Percentiles rank a stretch among this genome's conserved stretches.
Evolutionary conservation across 495 filamentous ascomycete species (phyloP).

Genomic region (Hypoxylon fragiforme): DNA sequence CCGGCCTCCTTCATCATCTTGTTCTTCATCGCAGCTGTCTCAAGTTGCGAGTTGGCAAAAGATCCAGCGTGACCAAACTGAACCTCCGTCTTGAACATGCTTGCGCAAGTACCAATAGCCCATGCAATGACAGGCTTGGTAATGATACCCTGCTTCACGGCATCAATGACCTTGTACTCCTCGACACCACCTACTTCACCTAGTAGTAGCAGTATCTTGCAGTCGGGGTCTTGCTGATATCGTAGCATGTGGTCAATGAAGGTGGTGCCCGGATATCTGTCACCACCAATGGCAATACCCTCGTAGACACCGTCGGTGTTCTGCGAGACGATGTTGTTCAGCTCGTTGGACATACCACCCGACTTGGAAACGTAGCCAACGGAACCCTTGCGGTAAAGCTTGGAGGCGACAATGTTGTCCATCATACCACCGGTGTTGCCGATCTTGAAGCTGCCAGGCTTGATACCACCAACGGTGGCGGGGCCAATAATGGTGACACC

Average conservation of each 20-base stretch:
- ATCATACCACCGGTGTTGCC: slow-evolving; percentile 99
- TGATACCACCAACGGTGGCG: slow-evolving; percentile 98
- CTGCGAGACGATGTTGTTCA: slow-evolving; percentile 98
- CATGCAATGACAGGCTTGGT: slow-evolving; percentile 98
- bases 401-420: slow-evolving; percentile 99
- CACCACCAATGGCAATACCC: slow-evolving; percentile 98
- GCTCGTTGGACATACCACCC: slow-evolving; percentile 99
- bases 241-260: slow-evolving; percentile 98
- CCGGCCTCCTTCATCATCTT: slow-evolving; percentile 92
- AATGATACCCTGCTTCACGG: slow-evolving; percentile 89
- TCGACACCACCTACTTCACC: slow-evolving; percentile 99
- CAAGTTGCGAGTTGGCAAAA: slow-evolving; percentile 97
- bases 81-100: slow-evolving; percentile 99
- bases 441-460: slow-evolving; percentile 98
- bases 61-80: slow-evolving; percentile 99
- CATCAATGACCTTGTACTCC: slow-evolving; percentile 99
- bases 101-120: slow-evolving; percentile 98
- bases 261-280: slow-evolving; percentile 96
- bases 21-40: slow-evolving; percentile 97
- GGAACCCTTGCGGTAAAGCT: slow-evolving; percentile 98
- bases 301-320: slow-evolving; percentile 97
- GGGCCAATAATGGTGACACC: slow-evolving; percentile 98
- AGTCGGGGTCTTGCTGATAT: slow-evolving; percentile 92
- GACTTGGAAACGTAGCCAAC: slow-evolving; percentile 99
- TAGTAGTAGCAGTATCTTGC: slow-evolving; percentile 93